phyloP scores from a whole-genome alignment of 345 rosid genomes.

The Pelargonium nanum region DNA sequence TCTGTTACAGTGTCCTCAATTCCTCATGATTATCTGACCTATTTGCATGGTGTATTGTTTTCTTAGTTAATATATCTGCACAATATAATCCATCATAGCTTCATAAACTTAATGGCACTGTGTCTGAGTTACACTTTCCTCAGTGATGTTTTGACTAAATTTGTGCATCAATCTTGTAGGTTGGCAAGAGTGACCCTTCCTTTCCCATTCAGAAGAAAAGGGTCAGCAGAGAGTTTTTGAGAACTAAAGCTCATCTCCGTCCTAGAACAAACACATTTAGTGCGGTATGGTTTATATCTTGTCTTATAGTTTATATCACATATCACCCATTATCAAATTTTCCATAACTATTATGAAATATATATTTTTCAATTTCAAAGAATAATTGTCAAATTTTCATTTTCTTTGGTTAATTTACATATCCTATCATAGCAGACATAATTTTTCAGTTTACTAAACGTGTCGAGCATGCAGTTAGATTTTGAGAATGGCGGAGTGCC shows the following conservation, averaged over 20 bases:
- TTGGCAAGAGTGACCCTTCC: slow-evolving; percentile 86
- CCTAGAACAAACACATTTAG: slow-evolving; percentile 94
- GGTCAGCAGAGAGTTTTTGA: slow-evolving; percentile 81
- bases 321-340: neutral
- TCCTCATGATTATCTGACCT: neutral
- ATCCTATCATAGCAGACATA: no score
- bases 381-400: neutral
- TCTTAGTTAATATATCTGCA: neutral
- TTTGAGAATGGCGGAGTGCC: no score
- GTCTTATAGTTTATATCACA: neutral
- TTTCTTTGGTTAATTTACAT: neutral
- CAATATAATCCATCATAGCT: neutral
- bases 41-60: neutral
- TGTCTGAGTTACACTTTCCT: neutral
- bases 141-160: neutral
- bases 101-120: neutral
- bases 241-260: slow-evolving; percentile 96
- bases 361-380: neutral
- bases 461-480: no score
- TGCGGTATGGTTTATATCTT: slow-evolving; percentile 45
- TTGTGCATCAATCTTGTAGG: slow-evolving; percentile 23
- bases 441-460: no score
- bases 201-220: slow-evolving; percentile 94
- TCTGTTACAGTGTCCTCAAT: no score
- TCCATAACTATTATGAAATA: neutral